phyloP scores from a whole-genome alignment of 108 stramenopile species.

The Skeletonema costatum region DNA sequence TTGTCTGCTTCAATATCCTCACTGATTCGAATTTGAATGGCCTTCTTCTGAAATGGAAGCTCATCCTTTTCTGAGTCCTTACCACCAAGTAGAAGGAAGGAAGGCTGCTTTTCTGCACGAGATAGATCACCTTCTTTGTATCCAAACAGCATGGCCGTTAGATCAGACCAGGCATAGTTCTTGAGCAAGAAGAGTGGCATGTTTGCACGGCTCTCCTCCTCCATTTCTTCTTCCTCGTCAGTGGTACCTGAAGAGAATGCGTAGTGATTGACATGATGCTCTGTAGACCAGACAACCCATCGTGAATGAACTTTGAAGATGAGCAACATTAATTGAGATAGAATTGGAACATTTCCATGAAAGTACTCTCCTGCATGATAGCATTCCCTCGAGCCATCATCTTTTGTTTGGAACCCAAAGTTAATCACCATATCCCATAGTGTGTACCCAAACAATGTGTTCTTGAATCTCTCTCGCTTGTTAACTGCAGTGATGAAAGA shows the following conservation, averaged over 20 bases:
- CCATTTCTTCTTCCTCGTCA: slow-evolving; percentile 43
- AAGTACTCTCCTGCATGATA: slow-evolving; percentile 54
- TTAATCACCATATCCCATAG: slow-evolving; percentile 56
- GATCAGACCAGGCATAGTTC: slow-evolving; percentile 24
- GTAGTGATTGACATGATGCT: slow-evolving; percentile 54
- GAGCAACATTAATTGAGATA: slow-evolving; percentile 17
- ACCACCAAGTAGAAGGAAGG: background rate
- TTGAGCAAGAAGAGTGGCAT: slow-evolving; percentile 47
- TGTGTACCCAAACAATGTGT: slow-evolving; percentile 30
- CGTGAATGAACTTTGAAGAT: slow-evolving; percentile 42
- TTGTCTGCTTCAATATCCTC: slow-evolving; percentile 31
- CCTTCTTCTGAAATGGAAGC: slow-evolving; percentile 30
- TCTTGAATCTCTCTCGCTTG: slow-evolving; percentile 53
- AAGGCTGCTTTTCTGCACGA: background rate
- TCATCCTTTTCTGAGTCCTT: background rate
- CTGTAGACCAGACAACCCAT: slow-evolving; percentile 37
- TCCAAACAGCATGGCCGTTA: slow-evolving; percentile 23
- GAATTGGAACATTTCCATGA: slow-evolving; percentile 31
- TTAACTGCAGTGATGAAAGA: slow-evolving; percentile 19
- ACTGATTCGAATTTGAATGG: slow-evolving; percentile 25
- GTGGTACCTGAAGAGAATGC: slow-evolving; percentile 33
- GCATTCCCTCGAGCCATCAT: slow-evolving; percentile 23
- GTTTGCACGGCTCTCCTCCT: slow-evolving; percentile 32
- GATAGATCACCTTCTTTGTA: slow-evolving; percentile 13
- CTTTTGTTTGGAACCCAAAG: slow-evolving; percentile 41